These are phyloP conservation scores for Afroboletus lepidellus DNA, from an alignment of 1,284 basidiomycete species.

Conservation along the genomic window DNA sequence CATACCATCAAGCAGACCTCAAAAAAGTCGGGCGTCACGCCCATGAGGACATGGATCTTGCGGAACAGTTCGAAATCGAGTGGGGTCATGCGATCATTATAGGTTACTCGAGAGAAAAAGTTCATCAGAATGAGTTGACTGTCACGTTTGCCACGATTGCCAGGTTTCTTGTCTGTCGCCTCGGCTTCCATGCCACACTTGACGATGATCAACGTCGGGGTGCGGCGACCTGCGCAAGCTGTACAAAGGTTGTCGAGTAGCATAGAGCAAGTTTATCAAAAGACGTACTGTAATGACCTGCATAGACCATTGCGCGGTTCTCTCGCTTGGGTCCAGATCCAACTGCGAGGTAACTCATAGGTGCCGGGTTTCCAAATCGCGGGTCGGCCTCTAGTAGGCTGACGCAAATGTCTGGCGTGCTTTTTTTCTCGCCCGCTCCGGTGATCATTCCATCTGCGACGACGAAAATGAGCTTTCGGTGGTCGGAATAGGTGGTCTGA, in stretches of 20 bases:
- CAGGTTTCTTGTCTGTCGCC: slow-evolving; percentile 88
- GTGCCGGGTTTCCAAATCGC: slow-evolving; percentile 92
- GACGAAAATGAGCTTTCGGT: slow-evolving; percentile 89
- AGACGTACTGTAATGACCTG: slow-evolving; percentile 92
- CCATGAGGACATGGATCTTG: slow-evolving; percentile 95
- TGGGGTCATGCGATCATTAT: slow-evolving; percentile 98
- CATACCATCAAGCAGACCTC: slow-evolving; percentile 96
- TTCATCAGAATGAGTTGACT: slow-evolving; percentile 99
- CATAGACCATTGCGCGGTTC: slow-evolving; percentile 98
- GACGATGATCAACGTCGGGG: slow-evolving; percentile 94
- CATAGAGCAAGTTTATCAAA: not conserved
- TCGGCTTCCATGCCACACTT: slow-evolving; percentile 94
- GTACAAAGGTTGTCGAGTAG: slow-evolving; percentile 1
- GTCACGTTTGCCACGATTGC: slow-evolving; percentile 98
- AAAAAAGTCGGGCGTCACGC: slow-evolving; percentile 99
- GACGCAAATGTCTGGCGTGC: slow-evolving; percentile 97
- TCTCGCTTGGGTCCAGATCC: slow-evolving; percentile 86
- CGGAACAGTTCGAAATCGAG: slow-evolving; percentile 98
- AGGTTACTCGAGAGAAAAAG: slow-evolving; percentile 98
- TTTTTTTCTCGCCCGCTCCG: slow-evolving; percentile 90
- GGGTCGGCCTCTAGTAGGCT: slow-evolving; percentile 90
- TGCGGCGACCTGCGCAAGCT: slow-evolving; percentile 83
- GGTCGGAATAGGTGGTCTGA: slow-evolving; percentile 86
- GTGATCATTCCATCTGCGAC: slow-evolving; percentile 99
- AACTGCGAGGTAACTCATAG: slow-evolving; percentile 93